Evolutionary conservation across 441 rosid genomes (phyloP).

Genomic region (Populus hybrid): DNA sequence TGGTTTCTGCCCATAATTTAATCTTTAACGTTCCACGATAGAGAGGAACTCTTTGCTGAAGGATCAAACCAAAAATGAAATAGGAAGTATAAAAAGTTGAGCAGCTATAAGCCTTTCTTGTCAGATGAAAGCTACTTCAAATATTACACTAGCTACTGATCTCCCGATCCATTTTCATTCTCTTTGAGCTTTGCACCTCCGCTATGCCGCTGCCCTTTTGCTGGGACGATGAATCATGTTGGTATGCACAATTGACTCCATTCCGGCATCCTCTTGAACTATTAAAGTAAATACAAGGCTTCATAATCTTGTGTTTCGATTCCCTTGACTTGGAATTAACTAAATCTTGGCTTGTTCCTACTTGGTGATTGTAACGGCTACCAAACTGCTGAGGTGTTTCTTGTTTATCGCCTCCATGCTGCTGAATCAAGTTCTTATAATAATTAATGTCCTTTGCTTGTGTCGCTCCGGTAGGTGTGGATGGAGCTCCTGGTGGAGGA

Average conservation of each 20-base stretch:
- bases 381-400: slow-evolving; percentile 47
- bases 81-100: slow-evolving; percentile 16
- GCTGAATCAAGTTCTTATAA: slow-evolving; percentile 91
- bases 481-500: slow-evolving; percentile 37
- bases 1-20: background rate
- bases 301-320: slow-evolving; percentile 68
- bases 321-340: slow-evolving; percentile 54
- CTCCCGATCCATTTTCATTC: slow-evolving; percentile 89
- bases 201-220: slow-evolving; percentile 43
- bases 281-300: slow-evolving; percentile 87
- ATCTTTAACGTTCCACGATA: background rate
- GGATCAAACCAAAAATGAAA: slow-evolving; percentile 21
- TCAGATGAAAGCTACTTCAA: slow-evolving; percentile 19
- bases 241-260: slow-evolving; percentile 80
- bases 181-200: slow-evolving; percentile 61
- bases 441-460: slow-evolving; percentile 68
- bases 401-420: slow-evolving; percentile 88
- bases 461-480: slow-evolving; percentile 41
- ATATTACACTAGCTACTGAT: slow-evolving; percentile 45
- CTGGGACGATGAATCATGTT: slow-evolving; percentile 65
- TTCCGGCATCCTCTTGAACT: slow-evolving; percentile 88
- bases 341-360: slow-evolving; percentile 49
- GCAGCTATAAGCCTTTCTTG: slow-evolving; percentile 23
- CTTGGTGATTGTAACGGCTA: slow-evolving; percentile 38
- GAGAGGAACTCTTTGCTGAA: slow-evolving; percentile 24